Evolutionary conservation across 2,329 filamentous ascomycete species (phyloP).

Genomic region (Cladosporium sp.): DNA sequence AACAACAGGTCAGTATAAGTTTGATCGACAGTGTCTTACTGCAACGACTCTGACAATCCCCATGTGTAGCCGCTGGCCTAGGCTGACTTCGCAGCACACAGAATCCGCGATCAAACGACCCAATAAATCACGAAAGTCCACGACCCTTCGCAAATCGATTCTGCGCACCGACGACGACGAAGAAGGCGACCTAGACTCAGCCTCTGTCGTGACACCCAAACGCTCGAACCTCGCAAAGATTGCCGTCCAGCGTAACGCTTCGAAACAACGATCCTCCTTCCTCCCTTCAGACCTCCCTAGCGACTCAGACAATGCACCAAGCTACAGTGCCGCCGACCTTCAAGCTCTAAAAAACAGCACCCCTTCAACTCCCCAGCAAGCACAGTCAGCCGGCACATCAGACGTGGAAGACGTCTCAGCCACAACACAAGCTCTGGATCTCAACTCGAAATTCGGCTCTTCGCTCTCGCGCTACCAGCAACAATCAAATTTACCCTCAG

Average conservation of each 20-base stretch:
- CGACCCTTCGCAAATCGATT: constrained; percentile 66
- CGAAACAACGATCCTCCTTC: constrained; percentile 45
- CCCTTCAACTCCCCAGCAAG: constrained; percentile 70
- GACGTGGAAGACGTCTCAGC: constrained; percentile 45
- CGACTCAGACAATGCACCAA: constrained; percentile 59
- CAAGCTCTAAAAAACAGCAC: constrained; percentile 82
- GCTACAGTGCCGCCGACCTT: constrained; percentile 81
- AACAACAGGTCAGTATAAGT: constrained; percentile 22
- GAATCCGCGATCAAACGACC: constrained; percentile 53
- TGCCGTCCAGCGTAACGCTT: constrained; percentile 63
- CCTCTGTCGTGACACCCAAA: constrained; percentile 58
- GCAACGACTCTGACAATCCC: constrained; percentile 19
- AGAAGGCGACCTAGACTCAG: constrained; percentile 32
- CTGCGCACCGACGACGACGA: constrained; percentile 47
- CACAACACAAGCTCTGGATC: constrained; percentile 39
- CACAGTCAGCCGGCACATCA: constrained; percentile 32
- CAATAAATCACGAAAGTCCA: constrained; percentile 62
- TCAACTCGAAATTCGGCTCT: constrained; percentile 55
- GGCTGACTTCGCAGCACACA: constrained; percentile 41
- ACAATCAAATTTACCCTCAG: constrained; percentile 28
- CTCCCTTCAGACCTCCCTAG: constrained; percentile 46
- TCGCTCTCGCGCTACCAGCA: constrained; percentile 32
- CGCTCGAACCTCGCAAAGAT: constrained; percentile 59
- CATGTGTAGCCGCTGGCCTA: constrained; percentile 10
- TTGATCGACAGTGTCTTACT: neutral